Conservation (phyloP, 2,329 filamentous ascomycete species). For the Paraphaeosphaeria minitans region DNA sequence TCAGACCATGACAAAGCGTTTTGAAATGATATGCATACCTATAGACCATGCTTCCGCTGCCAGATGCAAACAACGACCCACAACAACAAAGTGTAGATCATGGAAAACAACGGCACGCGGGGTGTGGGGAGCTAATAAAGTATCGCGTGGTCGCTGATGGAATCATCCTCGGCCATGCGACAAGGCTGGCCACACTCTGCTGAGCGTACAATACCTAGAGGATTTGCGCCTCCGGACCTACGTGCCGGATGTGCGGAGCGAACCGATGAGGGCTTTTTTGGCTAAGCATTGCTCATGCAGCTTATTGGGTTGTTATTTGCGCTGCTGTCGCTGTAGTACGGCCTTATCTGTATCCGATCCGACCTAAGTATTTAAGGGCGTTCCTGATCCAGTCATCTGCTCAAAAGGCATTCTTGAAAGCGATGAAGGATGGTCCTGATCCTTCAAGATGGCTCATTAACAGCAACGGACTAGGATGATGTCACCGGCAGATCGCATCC, state of each 20-base stretch:
- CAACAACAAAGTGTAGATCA: not conserved
- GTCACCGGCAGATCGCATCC: constrained; percentile 3
- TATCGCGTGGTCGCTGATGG: not conserved
- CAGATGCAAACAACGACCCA: not conserved
- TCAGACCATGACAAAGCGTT: not conserved
- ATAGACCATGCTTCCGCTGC: not conserved
- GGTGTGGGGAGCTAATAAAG: constrained; percentile 6
- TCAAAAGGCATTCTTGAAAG: not conserved
- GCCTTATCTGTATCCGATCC: not conserved
- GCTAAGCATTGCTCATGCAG: not conserved
- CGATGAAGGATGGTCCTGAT: not conserved
- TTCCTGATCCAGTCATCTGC: not conserved
- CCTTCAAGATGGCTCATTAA: not conserved
- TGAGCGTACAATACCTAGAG: constrained; percentile 4
- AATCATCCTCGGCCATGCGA: not conserved
- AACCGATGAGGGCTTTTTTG: not conserved
- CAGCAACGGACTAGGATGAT: not conserved
- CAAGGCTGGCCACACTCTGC: not conserved
- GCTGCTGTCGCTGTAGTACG: not conserved
- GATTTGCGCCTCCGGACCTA: not conserved
- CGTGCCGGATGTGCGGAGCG: not conserved
- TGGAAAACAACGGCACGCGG: not conserved
- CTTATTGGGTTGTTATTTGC: not conserved
- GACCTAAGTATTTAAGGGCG: not conserved
- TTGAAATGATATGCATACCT: not conserved